Percentiles rank a stretch among this genome's conserved stretches.
phyloP scores from a whole-genome alignment of 2,329 filamentous ascomycete genomes.

The Talaromyces sp. region DNA sequence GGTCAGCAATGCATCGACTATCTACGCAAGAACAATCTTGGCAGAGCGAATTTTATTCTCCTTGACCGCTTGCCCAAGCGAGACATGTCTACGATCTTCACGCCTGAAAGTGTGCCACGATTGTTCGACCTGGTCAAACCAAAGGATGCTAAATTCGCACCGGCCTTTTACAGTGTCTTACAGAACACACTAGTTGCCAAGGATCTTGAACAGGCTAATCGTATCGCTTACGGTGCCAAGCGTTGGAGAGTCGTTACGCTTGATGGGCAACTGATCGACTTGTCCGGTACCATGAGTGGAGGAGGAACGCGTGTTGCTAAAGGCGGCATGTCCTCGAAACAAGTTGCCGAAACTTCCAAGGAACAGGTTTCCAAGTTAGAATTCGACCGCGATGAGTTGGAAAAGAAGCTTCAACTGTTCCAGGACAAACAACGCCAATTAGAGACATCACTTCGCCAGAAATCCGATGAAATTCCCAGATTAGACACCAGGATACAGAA shows the following conservation, averaged over 20 bases:
- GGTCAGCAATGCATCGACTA: slow-evolving; percentile 98
- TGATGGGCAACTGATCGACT: slow-evolving; percentile 92
- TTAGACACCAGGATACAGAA: slow-evolving; percentile 91
- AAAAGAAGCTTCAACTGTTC: slow-evolving; percentile 77
- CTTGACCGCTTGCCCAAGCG: slow-evolving; percentile 78
- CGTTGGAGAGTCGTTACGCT: slow-evolving; percentile 96
- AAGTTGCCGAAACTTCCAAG: slow-evolving; percentile 78
- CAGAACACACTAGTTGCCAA: slow-evolving; percentile 92
- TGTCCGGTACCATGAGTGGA: slow-evolving; percentile 97
- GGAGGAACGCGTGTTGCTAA: slow-evolving; percentile 86
- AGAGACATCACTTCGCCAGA: slow-evolving; percentile 66
- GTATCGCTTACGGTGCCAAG: slow-evolving; percentile 90
- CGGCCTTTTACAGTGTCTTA: slow-evolving; percentile 92
- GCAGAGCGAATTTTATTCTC: slow-evolving; percentile 94
- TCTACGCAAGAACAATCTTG: slow-evolving; percentile 92
- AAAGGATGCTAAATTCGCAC: slow-evolving; percentile 79
- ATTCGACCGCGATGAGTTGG: slow-evolving; percentile 76
- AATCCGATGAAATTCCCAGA: slow-evolving; percentile 74
- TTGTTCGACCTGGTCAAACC: slow-evolving; percentile 89
- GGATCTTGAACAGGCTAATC: slow-evolving; percentile 91
- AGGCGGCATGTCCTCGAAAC: slow-evolving; percentile 94
- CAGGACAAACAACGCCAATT: slow-evolving; percentile 79
- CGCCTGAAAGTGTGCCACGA: slow-evolving; percentile 85
- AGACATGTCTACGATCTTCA: slow-evolving; percentile 75
- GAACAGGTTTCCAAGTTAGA: slow-evolving; percentile 88